Evolutionary conservation across 1,284 basidiomycete genomes (phyloP), one percentile per base, ranked within the genome.

Genomic region (Phaffia rhodozyma): DNA sequence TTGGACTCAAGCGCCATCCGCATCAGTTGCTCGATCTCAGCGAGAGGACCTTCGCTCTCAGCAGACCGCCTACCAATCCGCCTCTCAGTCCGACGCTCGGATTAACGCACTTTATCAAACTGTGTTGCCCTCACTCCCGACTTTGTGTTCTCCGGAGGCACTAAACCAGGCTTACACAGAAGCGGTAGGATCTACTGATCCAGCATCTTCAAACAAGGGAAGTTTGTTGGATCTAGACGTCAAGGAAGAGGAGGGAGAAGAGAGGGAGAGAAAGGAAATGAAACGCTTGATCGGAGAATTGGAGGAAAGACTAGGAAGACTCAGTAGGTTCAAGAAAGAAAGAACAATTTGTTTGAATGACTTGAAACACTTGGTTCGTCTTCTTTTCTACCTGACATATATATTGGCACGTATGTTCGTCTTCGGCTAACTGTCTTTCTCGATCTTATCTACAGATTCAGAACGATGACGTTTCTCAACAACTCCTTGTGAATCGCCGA

Each of bases 401-500:
- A 13, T 7, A 9, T 55, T 25, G 21, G 3, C 11, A 16, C 11
- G n/a, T 43, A 13, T 30, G n/a, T 2, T 6, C 25, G 4, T 32
- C 38, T 2, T 6, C 18, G 1, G 25, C 38, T 21, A 32, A 23
- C 53, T 48, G 23, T 2, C n/a, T 11, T 34, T 48, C 29, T 43
- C 4, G 21, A 18, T 13, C 30, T 58, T 58, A 34, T 62, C 51
- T 11, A 6, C 71, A 93, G 89, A 84, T 97, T 55, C 96, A 97
- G 82, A 81, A 82, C 34, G 96, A 98, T 75, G 96, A 98, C 71
- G 94, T 98, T 11, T 97, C 93, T 0, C 91, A 96, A 72, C 79
- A 97, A 0, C 82, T 98, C 0, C 83, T 98, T 1, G 82, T 97
- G 60, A 96, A 97, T 72, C 58, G 59, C 6, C 52, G 48, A 11